Conservation (phyloP, 2,329 filamentous ascomycete species). For the Fusarium goolgardi region DNA sequence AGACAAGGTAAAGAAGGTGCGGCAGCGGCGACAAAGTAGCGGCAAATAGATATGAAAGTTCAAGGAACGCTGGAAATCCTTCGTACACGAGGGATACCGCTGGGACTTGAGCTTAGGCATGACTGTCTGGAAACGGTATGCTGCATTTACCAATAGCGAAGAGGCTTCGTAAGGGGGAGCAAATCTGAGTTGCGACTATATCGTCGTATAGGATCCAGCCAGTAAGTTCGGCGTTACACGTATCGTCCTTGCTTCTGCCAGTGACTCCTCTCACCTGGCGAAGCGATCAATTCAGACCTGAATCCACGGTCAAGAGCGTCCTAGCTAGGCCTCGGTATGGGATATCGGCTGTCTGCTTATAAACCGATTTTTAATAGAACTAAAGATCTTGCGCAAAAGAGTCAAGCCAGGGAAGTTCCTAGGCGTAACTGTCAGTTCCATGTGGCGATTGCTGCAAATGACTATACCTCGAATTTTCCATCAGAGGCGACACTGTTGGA, state of each 20-base stretch:
- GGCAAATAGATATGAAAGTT: not conserved
- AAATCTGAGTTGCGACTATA: not conserved
- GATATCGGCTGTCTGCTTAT: not conserved
- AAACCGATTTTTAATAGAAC: not conserved
- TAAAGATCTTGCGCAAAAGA: not conserved
- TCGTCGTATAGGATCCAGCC: not conserved
- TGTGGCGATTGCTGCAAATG: not conserved
- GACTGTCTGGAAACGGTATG: not conserved
- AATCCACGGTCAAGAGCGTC: not conserved
- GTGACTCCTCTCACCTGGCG: not conserved
- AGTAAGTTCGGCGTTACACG: not conserved
- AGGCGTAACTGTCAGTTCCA: not conserved
- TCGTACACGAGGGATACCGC: no score
- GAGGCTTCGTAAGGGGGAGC: not conserved
- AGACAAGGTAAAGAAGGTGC: not conserved
- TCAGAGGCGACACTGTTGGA: not conserved
- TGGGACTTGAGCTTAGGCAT: not conserved
- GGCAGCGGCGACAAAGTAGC: not conserved
- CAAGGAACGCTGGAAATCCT: not conserved
- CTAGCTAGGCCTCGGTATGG: not conserved
- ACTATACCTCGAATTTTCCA: not conserved
- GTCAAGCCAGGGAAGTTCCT: not conserved
- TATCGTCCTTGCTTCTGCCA: not conserved
- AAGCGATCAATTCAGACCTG: not conserved
- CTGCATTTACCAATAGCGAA: not conserved